Evolutionary conservation across 345 rosid species (phyloP), one percentile per base, ranked within the genome.

Genomic region (Carallia brachiata): DNA sequence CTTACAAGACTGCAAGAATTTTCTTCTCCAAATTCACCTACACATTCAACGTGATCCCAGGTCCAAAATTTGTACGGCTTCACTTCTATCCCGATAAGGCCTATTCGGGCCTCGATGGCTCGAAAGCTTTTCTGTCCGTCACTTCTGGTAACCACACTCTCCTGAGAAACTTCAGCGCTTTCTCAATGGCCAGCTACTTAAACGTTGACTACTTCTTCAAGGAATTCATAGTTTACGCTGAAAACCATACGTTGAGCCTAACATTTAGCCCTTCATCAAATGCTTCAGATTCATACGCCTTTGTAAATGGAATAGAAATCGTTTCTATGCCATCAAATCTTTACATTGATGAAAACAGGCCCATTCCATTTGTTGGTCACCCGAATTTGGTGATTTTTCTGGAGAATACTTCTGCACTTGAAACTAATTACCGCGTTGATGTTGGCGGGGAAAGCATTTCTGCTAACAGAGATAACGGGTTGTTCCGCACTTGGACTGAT

Each of bases 321-420:
- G 59, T 68, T 62, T 70, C 84, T 0, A 77, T 80, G 77, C 84
- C 78, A 6, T 36, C 1, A 30, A 28, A 62, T 75, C 79, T 77
- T 16, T 80, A 77, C 37, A 61, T 67, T 15, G 63, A 6, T 31
- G 76, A 52, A 8, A 17, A 52, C 31, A 28, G 10, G 60, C 52
- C 52, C 37, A 59, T 70, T 52, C 28, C 52, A 2, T 63, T 70
- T 48, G 73, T 52, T 13, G 73, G 61, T 5, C 4, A 61, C 55
- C 52, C 66, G n/a, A 10, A 36, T 12, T 0, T 2, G 15, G 18
- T 17, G 1, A 13, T 68, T 52, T 36, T 5, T 4, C 19, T 70
- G 52, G 40, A 63, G 0, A 57, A 36, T 28, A 31, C 18, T 47
- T 7, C 27, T 44, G 72, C 80, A 48, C 62, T 76, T n/a, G 76